Base-by-base conservation (phyloP, 176 grass and related monocot species). In the Triticum dicoccoides region DNA sequence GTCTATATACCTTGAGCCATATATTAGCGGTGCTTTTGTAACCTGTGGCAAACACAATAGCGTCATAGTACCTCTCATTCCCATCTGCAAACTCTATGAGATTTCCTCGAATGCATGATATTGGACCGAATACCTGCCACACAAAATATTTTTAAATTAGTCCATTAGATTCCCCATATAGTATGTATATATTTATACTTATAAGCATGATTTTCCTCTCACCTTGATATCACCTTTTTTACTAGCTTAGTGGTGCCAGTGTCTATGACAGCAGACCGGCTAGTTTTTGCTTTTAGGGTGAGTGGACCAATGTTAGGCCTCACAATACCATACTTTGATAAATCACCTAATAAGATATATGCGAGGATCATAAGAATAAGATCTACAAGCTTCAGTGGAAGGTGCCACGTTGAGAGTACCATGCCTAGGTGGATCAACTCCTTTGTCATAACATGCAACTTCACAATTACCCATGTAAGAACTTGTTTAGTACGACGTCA, bases 381-480 rank as follows among this genome's bases (percentile, higher is more conserved):
- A 71, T 98, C 96, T 4, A 92, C 88, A 70, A 89, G 38, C 27
- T 54, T 82, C 6, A 90, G 0, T 5, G 86, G 79, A 9, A 98
- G 0, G 8, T 61, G 70, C 83, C 92, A 81, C 6, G 3, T 79
- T 14, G 82, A 18, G 14, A 98, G 61, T 9, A 33, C 67, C 96
- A 98, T 95, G 5, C 91, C 96, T 12, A 92, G 23, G 59, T 80
- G 42, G 18, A 93, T 85, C 68, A 93, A 18, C 5, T 78, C 89
- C 35, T 86, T 95, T 4, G 72, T 88, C 73, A 92, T 62, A 17
- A 98, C 77, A 86, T 98, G 93, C 0, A 98, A 3, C 93, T 98
- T 63, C 29, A 84, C 30, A 61, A 42, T 35, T 42, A 56, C 18
- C 13, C 10, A 30, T 18, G 15, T 59, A 71, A 76, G 17, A 42